Conservation (phyloP, 768 basidiomycete species). For the Jaapia argillacea region DNA sequence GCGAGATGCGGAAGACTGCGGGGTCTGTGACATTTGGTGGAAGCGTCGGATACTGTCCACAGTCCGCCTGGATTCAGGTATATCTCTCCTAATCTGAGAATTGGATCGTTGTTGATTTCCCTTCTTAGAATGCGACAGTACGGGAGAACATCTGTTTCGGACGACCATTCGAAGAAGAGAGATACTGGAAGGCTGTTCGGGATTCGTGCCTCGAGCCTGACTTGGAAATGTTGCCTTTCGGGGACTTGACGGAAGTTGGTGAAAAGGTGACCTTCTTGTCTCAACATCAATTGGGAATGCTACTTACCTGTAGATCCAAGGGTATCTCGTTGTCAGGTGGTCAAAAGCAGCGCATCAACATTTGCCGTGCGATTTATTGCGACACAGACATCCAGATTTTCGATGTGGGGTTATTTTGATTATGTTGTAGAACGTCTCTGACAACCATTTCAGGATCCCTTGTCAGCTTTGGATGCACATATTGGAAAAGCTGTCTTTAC, state of each 20-base stretch:
- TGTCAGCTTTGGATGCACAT: slow-evolving; percentile 89
- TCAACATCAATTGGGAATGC: neutral
- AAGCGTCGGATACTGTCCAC: slow-evolving; percentile 72
- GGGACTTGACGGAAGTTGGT: slow-evolving; percentile 80
- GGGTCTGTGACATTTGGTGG: slow-evolving; percentile 70
- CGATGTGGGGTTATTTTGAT: slow-evolving; percentile 32
- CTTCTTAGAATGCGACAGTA: slow-evolving; percentile 80
- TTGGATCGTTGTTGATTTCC: slow-evolving; percentile 15
- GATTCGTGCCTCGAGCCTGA: slow-evolving; percentile 78
- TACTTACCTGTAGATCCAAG: slow-evolving; percentile 14
- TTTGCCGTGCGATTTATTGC: slow-evolving; percentile 82
- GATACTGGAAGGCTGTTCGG: slow-evolving; percentile 72
- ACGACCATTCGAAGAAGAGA: slow-evolving; percentile 66
- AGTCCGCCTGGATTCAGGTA: slow-evolving; percentile 93
- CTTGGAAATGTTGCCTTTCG: slow-evolving; percentile 63
- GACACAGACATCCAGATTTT: slow-evolving; percentile 82
- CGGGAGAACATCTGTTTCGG: slow-evolving; percentile 89
- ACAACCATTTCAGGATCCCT: slow-evolving; percentile 44
- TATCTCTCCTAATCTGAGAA: slow-evolving; percentile 1
- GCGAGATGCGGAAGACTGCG: slow-evolving; percentile 69
- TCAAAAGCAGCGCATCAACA: slow-evolving; percentile 71
- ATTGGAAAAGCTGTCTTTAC: slow-evolving; percentile 85
- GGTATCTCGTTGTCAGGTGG: slow-evolving; percentile 87
- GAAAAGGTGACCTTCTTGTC: slow-evolving; percentile 34
- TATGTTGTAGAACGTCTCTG: neutral